Percentiles rank a stretch among this genome's conserved stretches.
Conservation (phyloP, 1,284 basidiomycete species). For the Exobasidium rhododendri region DNA sequence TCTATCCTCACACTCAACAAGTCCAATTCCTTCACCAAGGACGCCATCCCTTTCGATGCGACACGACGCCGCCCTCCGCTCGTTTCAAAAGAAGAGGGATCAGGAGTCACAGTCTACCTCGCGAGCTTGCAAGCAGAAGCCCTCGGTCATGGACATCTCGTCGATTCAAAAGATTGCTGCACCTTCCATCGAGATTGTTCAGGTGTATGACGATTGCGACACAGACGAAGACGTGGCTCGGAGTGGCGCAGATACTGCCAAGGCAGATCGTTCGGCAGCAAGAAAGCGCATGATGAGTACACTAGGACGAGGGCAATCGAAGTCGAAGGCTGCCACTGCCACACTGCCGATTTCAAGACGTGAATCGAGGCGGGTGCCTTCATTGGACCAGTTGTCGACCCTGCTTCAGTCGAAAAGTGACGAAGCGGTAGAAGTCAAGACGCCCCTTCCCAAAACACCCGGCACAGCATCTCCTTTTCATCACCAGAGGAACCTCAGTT, state of each 20-base stretch:
- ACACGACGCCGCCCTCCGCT: not conserved
- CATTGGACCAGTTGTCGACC: not conserved
- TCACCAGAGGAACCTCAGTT: slow-evolving; percentile 5
- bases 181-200: slow-evolving; percentile 7
- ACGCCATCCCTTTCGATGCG: slow-evolving; percentile 2
- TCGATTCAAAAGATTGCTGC: not conserved
- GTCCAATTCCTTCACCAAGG: not conserved
- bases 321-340: not conserved
- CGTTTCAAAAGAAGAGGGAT: slow-evolving; percentile 3
- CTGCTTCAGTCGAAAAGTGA: not conserved
- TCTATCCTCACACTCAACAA: not conserved
- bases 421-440: not conserved
- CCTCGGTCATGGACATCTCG: not conserved
- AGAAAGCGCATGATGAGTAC: slow-evolving; percentile 3
- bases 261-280: not conserved
- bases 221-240: not conserved
- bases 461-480: not conserved
- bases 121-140: not conserved
- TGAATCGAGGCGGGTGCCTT: not conserved
- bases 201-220: slow-evolving; percentile 4
- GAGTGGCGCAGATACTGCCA: slow-evolving; percentile 13
- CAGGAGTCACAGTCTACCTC: not conserved
- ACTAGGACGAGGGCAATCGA: slow-evolving; percentile 3
- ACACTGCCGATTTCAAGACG: not conserved
- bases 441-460: slow-evolving; percentile 5